These are phyloP conservation scores for Croton laevigatus DNA, from an alignment of 441 rosid species.

Conservation along the genomic window DNA sequence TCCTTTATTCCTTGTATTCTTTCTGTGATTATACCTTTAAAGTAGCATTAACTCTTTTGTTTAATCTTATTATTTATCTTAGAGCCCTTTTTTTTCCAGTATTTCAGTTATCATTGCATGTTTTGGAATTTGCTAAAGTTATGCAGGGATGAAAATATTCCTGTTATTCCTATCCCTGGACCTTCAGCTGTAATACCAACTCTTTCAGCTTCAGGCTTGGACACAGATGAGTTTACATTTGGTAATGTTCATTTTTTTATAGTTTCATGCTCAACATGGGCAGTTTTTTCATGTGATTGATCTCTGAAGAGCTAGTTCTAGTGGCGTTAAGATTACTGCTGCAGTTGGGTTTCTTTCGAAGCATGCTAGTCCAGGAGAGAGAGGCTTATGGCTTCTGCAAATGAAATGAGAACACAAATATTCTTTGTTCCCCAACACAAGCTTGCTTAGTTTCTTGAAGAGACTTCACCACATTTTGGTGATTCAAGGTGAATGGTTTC, in stretches of 20 bases:
- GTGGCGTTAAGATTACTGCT: constrained; percentile 13
- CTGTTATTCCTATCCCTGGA: constrained; percentile 90
- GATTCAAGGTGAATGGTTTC: constrained; percentile 46
- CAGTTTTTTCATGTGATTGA: background rate
- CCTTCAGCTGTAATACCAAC: constrained; percentile 85
- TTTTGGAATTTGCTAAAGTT: constrained; percentile 34
- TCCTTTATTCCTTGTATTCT: too few relatives aligned
- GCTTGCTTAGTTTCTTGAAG: constrained; percentile 74
- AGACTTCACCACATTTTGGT: constrained; percentile 53
- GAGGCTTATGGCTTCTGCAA: constrained; percentile 64
- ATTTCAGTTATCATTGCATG: constrained; percentile 1
- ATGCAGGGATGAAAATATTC: constrained; percentile 64
- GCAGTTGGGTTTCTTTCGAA: constrained; percentile 93
- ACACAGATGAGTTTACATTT: constrained; percentile 80
- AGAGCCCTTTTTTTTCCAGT: background rate
- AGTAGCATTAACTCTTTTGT: too few relatives aligned
- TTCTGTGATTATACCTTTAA: too few relatives aligned
- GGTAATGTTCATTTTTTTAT: constrained; percentile 39
- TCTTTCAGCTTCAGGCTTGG: constrained; percentile 85
- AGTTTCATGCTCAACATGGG: background rate
- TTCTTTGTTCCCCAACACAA: constrained; percentile 96
- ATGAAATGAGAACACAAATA: constrained; percentile 72
- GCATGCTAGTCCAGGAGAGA: constrained; percentile 67
- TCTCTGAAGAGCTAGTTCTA: constrained; percentile 8
- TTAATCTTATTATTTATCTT: too few relatives aligned